A percentile compares a stretch with the other conserved stretches of the same genome.
Conservation (phyloP, 768 basidiomycete genomes). For the Rhodocollybia butyracea region DNA sequence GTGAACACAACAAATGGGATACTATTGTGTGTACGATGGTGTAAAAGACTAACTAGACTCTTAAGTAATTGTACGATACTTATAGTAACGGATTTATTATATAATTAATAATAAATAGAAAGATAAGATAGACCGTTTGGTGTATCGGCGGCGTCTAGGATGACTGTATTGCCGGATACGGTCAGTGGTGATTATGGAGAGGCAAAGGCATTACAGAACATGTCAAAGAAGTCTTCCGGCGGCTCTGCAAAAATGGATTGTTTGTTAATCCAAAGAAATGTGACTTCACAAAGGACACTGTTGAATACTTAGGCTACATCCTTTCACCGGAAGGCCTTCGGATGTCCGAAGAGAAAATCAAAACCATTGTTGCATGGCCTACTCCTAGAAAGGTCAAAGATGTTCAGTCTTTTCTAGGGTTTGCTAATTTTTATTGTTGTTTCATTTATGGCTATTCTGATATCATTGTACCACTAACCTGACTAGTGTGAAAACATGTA, state of each 20-base stretch:
- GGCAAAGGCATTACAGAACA: no score
- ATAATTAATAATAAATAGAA: no score
- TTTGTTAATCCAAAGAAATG: neutral
- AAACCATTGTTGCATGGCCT: neutral
- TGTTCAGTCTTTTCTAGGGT: no score
- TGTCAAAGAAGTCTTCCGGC: neutral
- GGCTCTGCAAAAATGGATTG: neutral
- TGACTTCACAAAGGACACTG: neutral
- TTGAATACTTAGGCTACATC: neutral
- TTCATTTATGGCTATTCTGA: constrained; percentile 33
- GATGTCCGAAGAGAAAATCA: neutral
- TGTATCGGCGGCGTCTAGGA: no score
- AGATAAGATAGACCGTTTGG: no score
- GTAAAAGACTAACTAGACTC: no score
- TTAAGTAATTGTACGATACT: no score
- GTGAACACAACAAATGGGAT: no score
- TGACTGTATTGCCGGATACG: no score
- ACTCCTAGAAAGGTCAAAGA: neutral
- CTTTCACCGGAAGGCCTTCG: neutral
- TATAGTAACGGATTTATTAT: no score
- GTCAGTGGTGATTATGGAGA: no score
- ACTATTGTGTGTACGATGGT: no score
- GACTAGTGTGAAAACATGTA: constrained; percentile 21
- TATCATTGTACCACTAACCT: constrained; percentile 23
- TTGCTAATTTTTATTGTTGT: constrained; percentile 30